Conservation (phyloP, 148 eudicot genomes). For the Rhododendron henanense region DNA sequence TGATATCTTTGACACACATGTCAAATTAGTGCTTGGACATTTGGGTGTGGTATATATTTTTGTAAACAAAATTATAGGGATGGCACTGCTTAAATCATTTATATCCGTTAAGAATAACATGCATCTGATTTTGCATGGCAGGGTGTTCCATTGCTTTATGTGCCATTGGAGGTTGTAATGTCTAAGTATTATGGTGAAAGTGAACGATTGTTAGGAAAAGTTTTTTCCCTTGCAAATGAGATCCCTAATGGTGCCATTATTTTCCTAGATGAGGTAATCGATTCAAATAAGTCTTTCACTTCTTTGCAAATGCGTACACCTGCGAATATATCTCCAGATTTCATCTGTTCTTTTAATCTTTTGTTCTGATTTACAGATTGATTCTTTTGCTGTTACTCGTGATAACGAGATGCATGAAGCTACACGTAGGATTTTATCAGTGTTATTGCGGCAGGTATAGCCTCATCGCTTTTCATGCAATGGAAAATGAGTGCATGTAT, state of each 20-base stretch:
- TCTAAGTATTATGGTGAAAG: constrained; percentile 98
- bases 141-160: constrained; percentile 88
- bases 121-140: constrained; percentile 21
- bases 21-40: not conserved
- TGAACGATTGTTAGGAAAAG: constrained; percentile 84
- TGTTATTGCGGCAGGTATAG: constrained; percentile 81
- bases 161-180: constrained; percentile 86
- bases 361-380: constrained; percentile 50
- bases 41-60: not conserved
- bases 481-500: not conserved
- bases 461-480: not conserved
- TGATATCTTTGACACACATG: not conserved
- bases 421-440: constrained; percentile 84
- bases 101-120: not conserved
- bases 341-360: not conserved
- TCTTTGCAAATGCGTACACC: not conserved
- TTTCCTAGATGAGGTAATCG: constrained; percentile 87
- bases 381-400: constrained; percentile 94
- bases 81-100: not conserved
- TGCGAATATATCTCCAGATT: not conserved
- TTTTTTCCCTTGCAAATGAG: constrained; percentile 91
- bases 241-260: constrained; percentile 83
- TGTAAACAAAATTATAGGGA: not conserved
- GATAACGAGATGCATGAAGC: constrained; percentile 98
- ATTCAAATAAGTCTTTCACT: not conserved